These are phyloP conservation scores for Mimosa pudica DNA, from an alignment of 306 rosid species.

Conservation along the genomic window DNA sequence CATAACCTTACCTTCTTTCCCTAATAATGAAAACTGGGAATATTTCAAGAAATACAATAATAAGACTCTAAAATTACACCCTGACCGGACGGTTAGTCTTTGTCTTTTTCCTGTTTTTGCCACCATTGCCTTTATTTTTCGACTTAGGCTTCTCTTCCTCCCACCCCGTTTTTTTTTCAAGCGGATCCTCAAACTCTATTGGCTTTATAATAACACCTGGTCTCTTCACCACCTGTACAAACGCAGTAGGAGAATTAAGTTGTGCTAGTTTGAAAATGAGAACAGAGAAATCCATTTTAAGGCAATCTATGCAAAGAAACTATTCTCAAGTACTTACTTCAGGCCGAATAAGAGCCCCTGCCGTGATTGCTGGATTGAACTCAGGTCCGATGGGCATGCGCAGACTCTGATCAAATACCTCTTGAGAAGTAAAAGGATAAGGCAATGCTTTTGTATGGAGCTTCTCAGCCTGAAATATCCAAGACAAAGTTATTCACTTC, in stretches of 20 bases:
- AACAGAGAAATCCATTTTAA: constrained; percentile 2
- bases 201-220: constrained; percentile 83
- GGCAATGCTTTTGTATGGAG: constrained; percentile 74
- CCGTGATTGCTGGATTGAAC: constrained; percentile 72
- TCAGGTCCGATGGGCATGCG: constrained; percentile 97
- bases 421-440: constrained; percentile 77
- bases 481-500: constrained; percentile 28
- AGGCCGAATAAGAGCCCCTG: constrained; percentile 80
- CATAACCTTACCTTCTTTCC: constrained; percentile 21
- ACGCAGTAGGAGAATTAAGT: neutral
- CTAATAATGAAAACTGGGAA: constrained; percentile 32
- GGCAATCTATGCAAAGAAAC: constrained; percentile 2
- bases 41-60: constrained; percentile 12
- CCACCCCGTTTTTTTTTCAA: constrained; percentile 44
- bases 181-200: constrained; percentile 65
- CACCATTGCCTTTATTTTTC: constrained; percentile 41
- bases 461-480: constrained; percentile 79
- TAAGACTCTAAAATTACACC: constrained; percentile 20
- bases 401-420: constrained; percentile 76
- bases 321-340: constrained; percentile 61
- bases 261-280: constrained; percentile 5
- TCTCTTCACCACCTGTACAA: constrained; percentile 78
- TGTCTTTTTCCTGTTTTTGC: constrained; percentile 45
- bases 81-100: constrained; percentile 17
- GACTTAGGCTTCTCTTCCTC: constrained; percentile 51